A percentile compares a stretch with the other conserved stretches of the same genome.
phyloP scores from a whole-genome alignment of 2,329 filamentous ascomycete species.

The Fusarium austroafricanum region DNA sequence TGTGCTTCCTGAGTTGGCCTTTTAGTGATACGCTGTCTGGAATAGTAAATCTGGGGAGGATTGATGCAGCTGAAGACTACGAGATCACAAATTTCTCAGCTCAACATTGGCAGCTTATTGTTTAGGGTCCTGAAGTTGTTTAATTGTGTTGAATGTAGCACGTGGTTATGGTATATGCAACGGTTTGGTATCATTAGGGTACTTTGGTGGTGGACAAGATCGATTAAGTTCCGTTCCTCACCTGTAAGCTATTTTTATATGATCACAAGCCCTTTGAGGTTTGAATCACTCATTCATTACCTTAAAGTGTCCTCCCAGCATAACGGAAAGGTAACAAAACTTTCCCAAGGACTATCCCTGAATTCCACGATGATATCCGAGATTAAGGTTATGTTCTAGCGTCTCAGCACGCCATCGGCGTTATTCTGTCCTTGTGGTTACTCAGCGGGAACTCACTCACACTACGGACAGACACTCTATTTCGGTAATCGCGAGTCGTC shows the following conservation, averaged over 20 bases:
- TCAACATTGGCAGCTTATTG: background rate
- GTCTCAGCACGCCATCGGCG: slow-evolving; percentile 3
- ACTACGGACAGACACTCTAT: slow-evolving; percentile 13
- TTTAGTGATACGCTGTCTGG: too few relatives aligned
- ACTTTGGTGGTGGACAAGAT: too few relatives aligned
- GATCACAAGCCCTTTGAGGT: too few relatives aligned
- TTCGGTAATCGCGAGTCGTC: slow-evolving; percentile 30
- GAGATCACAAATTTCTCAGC: too few relatives aligned
- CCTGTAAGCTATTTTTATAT: too few relatives aligned
- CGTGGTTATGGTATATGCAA: background rate
- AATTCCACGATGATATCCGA: background rate
- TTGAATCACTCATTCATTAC: background rate
- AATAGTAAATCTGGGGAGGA: too few relatives aligned
- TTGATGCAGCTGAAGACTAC: too few relatives aligned
- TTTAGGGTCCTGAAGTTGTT: background rate
- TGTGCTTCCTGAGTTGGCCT: too few relatives aligned
- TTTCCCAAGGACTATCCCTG: background rate
- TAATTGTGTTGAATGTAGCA: background rate
- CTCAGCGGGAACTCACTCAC: background rate
- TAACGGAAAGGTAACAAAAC: background rate
- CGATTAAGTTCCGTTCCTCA: too few relatives aligned
- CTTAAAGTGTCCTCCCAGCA: background rate
- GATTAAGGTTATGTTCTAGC: slow-evolving; percentile 5
- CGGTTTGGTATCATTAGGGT: too few relatives aligned
- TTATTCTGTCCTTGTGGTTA: background rate